These are phyloP conservation scores for Aspergillus novoparasiticus DNA, from an alignment of 2,329 filamentous ascomycete genomes.

Conservation along the genomic window DNA sequence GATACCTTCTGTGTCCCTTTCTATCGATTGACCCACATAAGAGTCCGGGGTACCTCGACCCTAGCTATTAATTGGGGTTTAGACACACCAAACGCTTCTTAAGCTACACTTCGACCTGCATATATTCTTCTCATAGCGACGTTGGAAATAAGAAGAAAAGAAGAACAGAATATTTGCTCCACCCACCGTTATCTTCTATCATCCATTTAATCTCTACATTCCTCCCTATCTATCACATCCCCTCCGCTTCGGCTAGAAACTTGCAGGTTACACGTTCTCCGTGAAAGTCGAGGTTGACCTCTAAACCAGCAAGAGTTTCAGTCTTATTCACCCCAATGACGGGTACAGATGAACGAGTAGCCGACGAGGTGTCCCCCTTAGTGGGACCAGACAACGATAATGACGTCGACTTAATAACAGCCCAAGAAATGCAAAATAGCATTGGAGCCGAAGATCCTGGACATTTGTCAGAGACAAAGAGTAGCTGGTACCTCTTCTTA, in stretches of 20 bases:
- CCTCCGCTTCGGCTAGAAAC: neutral
- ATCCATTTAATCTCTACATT: neutral
- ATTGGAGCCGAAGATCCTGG: slow-evolving; percentile 45
- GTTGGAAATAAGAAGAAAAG: neutral
- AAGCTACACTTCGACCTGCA: neutral
- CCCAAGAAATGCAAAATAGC: slow-evolving; percentile 19
- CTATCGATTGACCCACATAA: slow-evolving; percentile 3
- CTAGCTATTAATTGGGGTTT: neutral
- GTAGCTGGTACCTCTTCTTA: slow-evolving; percentile 80
- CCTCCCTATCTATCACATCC: neutral
- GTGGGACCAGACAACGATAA: slow-evolving; percentile 28
- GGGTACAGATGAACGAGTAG: slow-evolving; percentile 19
- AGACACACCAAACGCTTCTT: neutral
- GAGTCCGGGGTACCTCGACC: neutral
- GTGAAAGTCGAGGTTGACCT: neutral
- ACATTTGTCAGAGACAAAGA: slow-evolving; percentile 65
- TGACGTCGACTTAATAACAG: slow-evolving; percentile 21
- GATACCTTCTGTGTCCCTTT: neutral
- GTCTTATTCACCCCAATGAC: slow-evolving; percentile 14
- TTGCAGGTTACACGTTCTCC: neutral
- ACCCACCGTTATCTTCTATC: too few species aligned
- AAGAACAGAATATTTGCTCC: neutral
- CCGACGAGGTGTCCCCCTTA: slow-evolving; percentile 33
- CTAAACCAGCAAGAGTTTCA: neutral
- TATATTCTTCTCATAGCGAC: neutral